Percentiles rank a stretch among this genome's conserved stretches.
Conservation (phyloP, 352 stramenopile species). For the Pythium aristosporum region DNA sequence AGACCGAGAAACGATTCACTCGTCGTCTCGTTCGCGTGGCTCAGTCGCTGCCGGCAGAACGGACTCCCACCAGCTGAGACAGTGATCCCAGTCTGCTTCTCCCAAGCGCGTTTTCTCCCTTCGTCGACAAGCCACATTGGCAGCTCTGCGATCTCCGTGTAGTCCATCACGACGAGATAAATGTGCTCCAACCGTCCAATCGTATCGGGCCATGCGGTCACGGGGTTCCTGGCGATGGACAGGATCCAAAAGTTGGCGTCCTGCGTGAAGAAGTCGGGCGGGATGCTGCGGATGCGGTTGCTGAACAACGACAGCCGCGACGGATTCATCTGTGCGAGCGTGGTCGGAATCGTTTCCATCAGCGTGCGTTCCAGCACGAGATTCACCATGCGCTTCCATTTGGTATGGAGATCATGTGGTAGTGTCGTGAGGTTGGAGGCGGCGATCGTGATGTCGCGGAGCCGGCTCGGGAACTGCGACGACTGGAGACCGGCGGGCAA, state of each 20-base stretch:
- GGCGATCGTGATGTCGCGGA: conserved; percentile 19
- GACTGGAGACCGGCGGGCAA: conserved; percentile 14
- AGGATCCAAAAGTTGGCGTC: conserved; percentile 8
- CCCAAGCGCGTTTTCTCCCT: neutral
- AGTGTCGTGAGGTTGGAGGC: conserved; percentile 19
- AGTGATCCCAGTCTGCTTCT: conserved; percentile 1
- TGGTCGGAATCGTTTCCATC: neutral
- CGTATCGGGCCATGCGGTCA: neutral
- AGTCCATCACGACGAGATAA: conserved; percentile 21
- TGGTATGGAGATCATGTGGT: conserved; percentile 17
- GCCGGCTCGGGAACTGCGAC: conserved; percentile 4
- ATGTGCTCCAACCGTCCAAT: conserved; percentile 7
- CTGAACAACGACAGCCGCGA: conserved; percentile 15
- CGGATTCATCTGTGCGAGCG: conserved; percentile 11
- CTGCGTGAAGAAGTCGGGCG: conserved; percentile 5
- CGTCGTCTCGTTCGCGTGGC: neutral
- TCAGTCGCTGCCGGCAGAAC: conserved; percentile 8
- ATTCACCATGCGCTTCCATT: conserved; percentile 20
- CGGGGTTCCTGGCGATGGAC: conserved; percentile 17
- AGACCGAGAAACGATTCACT: neutral
- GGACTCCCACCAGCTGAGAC: conserved; percentile 20
- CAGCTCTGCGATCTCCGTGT: conserved; percentile 16
- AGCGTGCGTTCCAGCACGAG: conserved; percentile 13
- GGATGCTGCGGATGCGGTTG: conserved; percentile 16
- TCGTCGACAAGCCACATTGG: conserved; percentile 19